A percentile compares a stretch with the other conserved stretches of the same genome.
phyloP scores from a whole-genome alignment of 345 rosid species.

The Melaleuca alternifolia region DNA sequence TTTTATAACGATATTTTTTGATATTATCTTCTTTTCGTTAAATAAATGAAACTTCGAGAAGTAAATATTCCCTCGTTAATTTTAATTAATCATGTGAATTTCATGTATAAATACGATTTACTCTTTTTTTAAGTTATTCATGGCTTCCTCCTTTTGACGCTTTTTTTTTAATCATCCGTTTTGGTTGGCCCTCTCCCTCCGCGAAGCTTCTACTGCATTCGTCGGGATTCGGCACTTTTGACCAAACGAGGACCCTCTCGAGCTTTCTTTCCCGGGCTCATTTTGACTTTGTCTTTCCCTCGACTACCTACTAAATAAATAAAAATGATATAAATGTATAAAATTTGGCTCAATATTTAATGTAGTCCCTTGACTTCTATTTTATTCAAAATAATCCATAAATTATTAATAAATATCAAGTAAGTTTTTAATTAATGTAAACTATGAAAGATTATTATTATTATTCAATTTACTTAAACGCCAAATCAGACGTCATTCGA shows the following conservation, averaged over 20 bases:
- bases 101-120: background rate
- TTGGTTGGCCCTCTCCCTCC: background rate
- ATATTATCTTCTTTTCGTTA: background rate
- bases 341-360: no score
- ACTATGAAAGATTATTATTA: no score
- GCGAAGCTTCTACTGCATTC: background rate
- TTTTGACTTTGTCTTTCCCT: background rate
- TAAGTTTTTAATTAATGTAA: no score
- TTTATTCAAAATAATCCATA: background rate
- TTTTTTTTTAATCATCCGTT: background rate
- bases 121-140: background rate
- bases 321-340: no score
- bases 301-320: no score
- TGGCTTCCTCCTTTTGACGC: background rate
- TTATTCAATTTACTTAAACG: background rate
- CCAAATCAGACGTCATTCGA: background rate
- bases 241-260: background rate
- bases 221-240: background rate
- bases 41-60: background rate
- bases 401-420: no score
- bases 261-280: background rate
- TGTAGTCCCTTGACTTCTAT: no score
- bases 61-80: background rate
- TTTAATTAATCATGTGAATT: background rate
- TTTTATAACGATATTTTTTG: background rate